Evolutionary conservation across 202 grass and related monocot species (phyloP), one percentile per base, ranked within the genome.

Genomic region (Schoenoplectus tabernaemontani): DNA sequence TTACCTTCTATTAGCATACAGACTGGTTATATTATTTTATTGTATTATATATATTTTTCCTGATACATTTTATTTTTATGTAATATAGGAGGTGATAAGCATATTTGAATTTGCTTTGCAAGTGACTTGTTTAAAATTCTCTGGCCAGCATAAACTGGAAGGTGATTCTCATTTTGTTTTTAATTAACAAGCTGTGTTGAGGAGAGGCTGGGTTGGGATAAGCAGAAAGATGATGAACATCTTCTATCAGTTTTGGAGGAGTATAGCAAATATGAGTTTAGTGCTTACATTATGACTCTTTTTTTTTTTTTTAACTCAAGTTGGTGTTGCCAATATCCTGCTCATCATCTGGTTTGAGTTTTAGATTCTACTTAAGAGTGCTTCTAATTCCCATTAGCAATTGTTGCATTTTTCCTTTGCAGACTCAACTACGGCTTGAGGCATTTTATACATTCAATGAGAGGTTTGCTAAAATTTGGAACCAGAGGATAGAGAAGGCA

Each of bases 361-460:
- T 66, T 20, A 36, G 16, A 22, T 41, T 66, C 36, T 39, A 66
- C 63, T 22, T 51, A 73, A 15, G 43, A 73, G 26, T 50, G 13
- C 11, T 5, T 50, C 68, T 24, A 50, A 16, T 32, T 73, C 13
- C 2, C 12, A 32, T 73, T 33, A 28, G 10, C 15, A 4, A 43
- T 57, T 73, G 58, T 74, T 59, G 1, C 82, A 85, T 86, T 89
- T 78, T 56, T 84, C 38, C 53, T 63, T 81, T 93, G 65, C 88
- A 97, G 95, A 94, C 95, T 75, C 95, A 97, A 81, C 38, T 97
- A 75, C 82, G 89, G 57, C 80, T 98, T 76, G 95, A 98, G 38
- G 86, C 95, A 56, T 98, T 98, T 88, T 98, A 94, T 84, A 87
- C 89, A 50, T 98, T 94, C 84, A 98, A 98, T 4, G 95, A 97